Evolutionary conservation across 2,329 filamentous ascomycete genomes (phyloP).

Genomic region (Diaporthe ampelina): DNA sequence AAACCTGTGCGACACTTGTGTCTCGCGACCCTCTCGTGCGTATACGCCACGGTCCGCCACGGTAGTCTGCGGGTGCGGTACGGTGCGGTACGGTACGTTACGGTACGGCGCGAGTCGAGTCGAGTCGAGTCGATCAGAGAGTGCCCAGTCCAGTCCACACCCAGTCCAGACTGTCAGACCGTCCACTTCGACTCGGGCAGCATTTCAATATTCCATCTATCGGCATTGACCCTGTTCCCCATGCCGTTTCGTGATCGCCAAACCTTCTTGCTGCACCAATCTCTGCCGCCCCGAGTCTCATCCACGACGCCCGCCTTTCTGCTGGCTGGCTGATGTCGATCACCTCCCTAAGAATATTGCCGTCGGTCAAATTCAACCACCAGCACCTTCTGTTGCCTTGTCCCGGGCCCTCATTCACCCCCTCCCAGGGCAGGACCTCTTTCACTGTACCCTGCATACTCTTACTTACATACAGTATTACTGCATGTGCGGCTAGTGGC

Average conservation of each 20-base stretch:
- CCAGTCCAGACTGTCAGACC: no score
- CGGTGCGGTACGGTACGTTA: slow-evolving; percentile 10
- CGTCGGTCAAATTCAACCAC: slow-evolving; percentile 21
- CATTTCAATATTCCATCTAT: slow-evolving; percentile 2
- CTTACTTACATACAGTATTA: not conserved
- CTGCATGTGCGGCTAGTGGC: not conserved
- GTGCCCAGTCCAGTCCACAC: not conserved
- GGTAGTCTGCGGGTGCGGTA: slow-evolving; percentile 6
- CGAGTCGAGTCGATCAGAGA: not conserved
- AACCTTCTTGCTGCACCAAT: slow-evolving; percentile 28
- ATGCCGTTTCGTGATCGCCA: slow-evolving; percentile 21
- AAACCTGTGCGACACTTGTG: slow-evolving; percentile 17
- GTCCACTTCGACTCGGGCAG: not conserved
- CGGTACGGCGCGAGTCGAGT: slow-evolving; percentile 8
- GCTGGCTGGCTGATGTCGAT: slow-evolving; percentile 32
- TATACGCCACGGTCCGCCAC: not conserved
- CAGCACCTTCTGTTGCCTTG: not conserved
- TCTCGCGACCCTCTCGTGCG: slow-evolving; percentile 5
- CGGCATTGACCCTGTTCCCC: slow-evolving; percentile 23
- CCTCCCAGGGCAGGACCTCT: not conserved
- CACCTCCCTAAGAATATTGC: slow-evolving; percentile 26
- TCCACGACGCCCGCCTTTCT: slow-evolving; percentile 10
- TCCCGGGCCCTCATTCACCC: not conserved
- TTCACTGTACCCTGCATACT: slow-evolving; percentile 9
- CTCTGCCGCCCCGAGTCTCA: slow-evolving; percentile 24